Evolutionary conservation across 495 filamentous ascomycete genomes (phyloP), one percentile per base, ranked within the genome.

Genomic region (Penicillium coffeae): DNA sequence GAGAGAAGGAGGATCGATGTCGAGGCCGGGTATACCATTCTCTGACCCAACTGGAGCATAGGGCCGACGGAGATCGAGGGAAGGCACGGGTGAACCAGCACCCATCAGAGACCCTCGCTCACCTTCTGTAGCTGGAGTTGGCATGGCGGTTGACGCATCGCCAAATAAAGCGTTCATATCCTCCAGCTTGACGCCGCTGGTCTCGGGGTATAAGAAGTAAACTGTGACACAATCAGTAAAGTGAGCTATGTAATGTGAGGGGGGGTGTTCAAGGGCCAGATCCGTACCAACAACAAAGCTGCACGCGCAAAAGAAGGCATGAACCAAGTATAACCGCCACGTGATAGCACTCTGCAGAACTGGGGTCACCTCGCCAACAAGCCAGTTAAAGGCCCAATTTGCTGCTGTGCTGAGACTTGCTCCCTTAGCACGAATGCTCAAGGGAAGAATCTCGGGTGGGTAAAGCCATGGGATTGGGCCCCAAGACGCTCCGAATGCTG

Each of bases 361-460:
- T 2, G 93, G 93, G 7, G 93, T 98, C 71, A 97, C 80, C 65
- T 90, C 86, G 35, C 93, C 94, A 21, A 97, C 94, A 4, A 97
- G 76, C 87, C 89, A 98, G 62, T 98, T 98, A 71, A 93, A 97
- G 3, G 92, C 89, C 94, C 94, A 98, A 62, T 98, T 98, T 8
- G 90, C 79, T 15, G 93, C 93, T 1, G 93, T 98, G 49, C 93
- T 97, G 56, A 98, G 72, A 73, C 91, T 96, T 40, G 93, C 94
- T 50, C 93, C 93, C 72, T 98, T 98, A 15, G 93, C 95, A 47
- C 93, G 84, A 59, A 98, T 96, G 69, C 94, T 97, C 51, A 98
- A 75, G 1, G 93, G 93, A 42, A 98, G 72, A 61, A 98, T 98
- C 75, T 98, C 93, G 7, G 93, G 93, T 3, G 94, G 93, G 62